Conservation (phyloP, 2,329 filamentous ascomycete species). For the Elsinoe necatrix region DNA sequence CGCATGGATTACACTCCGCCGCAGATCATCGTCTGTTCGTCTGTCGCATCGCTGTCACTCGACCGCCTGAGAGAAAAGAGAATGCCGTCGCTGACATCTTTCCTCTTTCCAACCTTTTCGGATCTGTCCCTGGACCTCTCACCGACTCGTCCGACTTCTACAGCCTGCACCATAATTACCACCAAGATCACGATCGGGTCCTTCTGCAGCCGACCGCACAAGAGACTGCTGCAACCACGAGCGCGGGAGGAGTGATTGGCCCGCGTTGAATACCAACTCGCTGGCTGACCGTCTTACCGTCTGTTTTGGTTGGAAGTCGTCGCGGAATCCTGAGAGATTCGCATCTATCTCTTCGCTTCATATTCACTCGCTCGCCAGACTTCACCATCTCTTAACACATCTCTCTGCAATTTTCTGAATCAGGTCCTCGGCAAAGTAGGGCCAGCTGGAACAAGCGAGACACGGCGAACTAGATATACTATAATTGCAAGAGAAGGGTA, state of each 20-base stretch:
- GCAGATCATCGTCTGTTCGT: slow-evolving; percentile 14
- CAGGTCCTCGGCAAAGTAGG: not conserved
- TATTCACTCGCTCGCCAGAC: slow-evolving; percentile 1
- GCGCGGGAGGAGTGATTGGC: not conserved
- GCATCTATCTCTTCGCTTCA: not conserved
- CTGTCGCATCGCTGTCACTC: slow-evolving; percentile 13
- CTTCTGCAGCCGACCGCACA: not conserved
- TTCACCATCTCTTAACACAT: not conserved
- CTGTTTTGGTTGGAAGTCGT: not conserved
- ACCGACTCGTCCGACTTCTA: not conserved
- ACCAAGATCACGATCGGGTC: not conserved
- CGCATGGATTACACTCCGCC: slow-evolving; percentile 13
- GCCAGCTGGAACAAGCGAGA: not conserved
- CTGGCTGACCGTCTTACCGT: not conserved
- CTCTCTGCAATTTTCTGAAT: not conserved
- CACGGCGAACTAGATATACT: not conserved
- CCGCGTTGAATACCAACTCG: slow-evolving; percentile 4
- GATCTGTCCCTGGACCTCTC: not conserved
- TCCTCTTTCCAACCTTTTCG: not conserved
- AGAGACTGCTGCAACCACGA: not conserved
- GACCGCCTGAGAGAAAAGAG: not conserved
- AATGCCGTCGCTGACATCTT: not conserved
- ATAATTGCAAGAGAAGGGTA: not conserved
- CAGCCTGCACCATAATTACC: not conserved
- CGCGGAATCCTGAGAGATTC: not conserved